phyloP scores from a whole-genome alignment of 176 grass and related monocot species.

The Triticum urartu region DNA sequence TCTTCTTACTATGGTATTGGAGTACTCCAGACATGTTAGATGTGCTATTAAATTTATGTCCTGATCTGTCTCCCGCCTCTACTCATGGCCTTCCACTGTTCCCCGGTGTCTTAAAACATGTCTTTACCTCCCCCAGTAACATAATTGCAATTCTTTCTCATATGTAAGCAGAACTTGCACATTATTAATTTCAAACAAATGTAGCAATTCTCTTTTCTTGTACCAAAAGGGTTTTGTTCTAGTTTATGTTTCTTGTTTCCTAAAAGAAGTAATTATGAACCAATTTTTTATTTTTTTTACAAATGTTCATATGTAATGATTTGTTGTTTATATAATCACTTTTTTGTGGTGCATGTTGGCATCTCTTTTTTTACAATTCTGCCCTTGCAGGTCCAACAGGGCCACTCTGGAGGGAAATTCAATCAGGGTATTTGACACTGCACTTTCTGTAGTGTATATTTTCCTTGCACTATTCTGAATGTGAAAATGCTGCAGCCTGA shows the following conservation, averaged over 20 bases:
- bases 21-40: conserved; percentile 21
- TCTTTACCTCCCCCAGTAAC: neutral
- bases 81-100: neutral
- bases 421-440: conserved; percentile 36
- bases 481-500: conserved; percentile 21
- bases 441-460: conserved; percentile 12
- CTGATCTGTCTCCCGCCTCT: neutral
- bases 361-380: neutral
- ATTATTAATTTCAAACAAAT: neutral
- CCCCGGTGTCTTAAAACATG: neutral
- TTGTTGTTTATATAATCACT: neutral
- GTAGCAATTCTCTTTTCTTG: neutral
- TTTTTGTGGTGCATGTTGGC: neutral
- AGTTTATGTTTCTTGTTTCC: neutral
- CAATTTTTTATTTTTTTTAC: neutral
- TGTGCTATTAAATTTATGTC: conserved; percentile 8
- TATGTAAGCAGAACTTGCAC: neutral
- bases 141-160: neutral
- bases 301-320: neutral
- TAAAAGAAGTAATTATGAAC: neutral
- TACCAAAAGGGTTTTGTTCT: neutral
- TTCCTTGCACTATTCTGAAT: neutral
- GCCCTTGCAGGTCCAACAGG: conserved; percentile 44
- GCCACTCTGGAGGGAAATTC: conserved; percentile 29
- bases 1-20: neutral